phyloP scores from a whole-genome alignment of 306 rosid species.

The Argentina anserina region DNA sequence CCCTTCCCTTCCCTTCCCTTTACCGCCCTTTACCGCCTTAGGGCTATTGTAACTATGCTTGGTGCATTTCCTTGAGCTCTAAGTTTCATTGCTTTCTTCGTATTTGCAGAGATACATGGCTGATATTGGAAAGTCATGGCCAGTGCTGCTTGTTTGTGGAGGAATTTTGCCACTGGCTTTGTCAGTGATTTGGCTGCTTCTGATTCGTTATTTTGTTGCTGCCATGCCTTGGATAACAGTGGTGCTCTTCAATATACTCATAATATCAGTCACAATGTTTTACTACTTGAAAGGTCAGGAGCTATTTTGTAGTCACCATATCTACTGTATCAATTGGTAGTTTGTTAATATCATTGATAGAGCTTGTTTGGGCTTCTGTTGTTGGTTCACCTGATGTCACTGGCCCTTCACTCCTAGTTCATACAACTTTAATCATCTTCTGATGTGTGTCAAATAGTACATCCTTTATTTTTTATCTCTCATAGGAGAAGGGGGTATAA shows the following conservation, averaged over 20 bases:
- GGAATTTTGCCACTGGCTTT: slow-evolving; percentile 85
- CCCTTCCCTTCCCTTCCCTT: too few relatives aligned
- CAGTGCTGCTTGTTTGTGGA: slow-evolving; percentile 92
- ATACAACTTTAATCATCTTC: background rate
- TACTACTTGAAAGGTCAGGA: slow-evolving; percentile 82
- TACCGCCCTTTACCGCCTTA: background rate
- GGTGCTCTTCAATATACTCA: slow-evolving; percentile 68
- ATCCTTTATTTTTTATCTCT: background rate
- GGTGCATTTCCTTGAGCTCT: background rate
- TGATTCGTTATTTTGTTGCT: slow-evolving; percentile 92
- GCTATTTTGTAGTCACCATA: background rate
- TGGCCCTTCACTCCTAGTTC: background rate
- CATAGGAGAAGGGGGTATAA: background rate
- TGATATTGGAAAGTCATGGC: slow-evolving; percentile 95
- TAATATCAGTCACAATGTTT: slow-evolving; percentile 76
- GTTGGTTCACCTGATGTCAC: background rate
- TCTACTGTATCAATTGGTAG: background rate
- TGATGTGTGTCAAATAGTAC: background rate
- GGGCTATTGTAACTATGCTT: background rate
- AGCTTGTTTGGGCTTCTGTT: background rate
- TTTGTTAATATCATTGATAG: background rate
- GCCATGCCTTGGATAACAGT: slow-evolving; percentile 99
- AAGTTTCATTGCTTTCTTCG: slow-evolving; percentile 2
- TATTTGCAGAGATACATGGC: slow-evolving; percentile 91
- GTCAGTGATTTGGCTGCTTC: slow-evolving; percentile 87